Evolutionary conservation across 805 yeast species (phyloP), one percentile per base, ranked within the genome.

Genomic region (Nakazawaea ishiwadae): DNA sequence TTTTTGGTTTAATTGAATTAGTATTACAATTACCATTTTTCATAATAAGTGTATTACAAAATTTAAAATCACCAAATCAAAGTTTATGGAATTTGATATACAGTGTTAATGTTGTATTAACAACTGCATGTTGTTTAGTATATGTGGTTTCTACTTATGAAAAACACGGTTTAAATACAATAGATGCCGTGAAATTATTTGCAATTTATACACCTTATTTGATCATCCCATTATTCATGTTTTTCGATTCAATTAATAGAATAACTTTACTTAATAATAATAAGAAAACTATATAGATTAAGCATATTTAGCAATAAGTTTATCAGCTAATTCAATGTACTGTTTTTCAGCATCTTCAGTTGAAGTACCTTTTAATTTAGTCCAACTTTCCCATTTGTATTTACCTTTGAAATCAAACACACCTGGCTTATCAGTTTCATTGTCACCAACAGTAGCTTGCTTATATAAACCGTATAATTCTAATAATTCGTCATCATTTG

Each of bases 321-420:
- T 75, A 51, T 77, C 79, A 40, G 79, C 91, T 33, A 84, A 66
- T 8, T 61, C 81, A 56, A 84, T 84, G 69, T 84, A 79, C 64
- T 88, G 73, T 53, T 73, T 49, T 73, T 91, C 98, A 46, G 99
- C 99, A 27, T 88, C 97, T 53, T 79, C 95, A 66, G 84, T 85
- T 31, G 88, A 66, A 47, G 76, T 77, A 44, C 99, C 99, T 70
- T 85, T 84, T 58, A 82, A 69, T 54, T 79, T 81, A 56, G 82
- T 82, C 98, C 98, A 93, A 7, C 98, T 77, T 60, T 90, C 91
- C 98, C 98, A 93, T 75, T 93, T 93, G 77, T 86, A 85, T 68
- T 95, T 89, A 53, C 91, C 97, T 71, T 84, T 88, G 69, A 93
- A 75, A 68, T 89, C 95, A 63, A 93, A 87, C 45, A 85, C 67